Conservation (phyloP, 257 asterid species). For the Cruciata laevipes region DNA sequence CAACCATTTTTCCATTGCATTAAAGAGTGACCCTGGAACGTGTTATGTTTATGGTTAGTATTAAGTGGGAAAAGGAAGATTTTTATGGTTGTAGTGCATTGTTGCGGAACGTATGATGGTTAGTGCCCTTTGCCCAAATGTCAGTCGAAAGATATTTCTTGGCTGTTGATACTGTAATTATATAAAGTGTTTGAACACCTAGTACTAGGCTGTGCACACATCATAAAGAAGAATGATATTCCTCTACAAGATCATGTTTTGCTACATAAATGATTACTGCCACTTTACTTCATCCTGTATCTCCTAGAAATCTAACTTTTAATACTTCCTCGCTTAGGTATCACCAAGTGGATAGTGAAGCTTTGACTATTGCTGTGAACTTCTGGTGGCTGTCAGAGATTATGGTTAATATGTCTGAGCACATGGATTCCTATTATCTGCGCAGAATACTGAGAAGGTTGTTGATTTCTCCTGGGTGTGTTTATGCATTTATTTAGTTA, state of each 20-base stretch:
- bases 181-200: background rate
- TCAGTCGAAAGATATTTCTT: no score
- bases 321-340: slow-evolving; percentile 49
- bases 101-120: background rate
- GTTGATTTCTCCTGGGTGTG: slow-evolving; percentile 5
- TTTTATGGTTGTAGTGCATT: background rate
- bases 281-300: background rate
- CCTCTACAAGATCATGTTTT: background rate
- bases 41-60: background rate
- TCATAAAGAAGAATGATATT: slow-evolving; percentile 1
- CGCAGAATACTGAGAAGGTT: slow-evolving; percentile 84
- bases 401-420: slow-evolving; percentile 68
- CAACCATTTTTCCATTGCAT: background rate
- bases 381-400: slow-evolving; percentile 89
- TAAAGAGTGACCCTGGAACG: background rate
- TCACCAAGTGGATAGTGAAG: slow-evolving; percentile 95
- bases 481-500: slow-evolving; percentile 6
- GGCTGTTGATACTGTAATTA: background rate
- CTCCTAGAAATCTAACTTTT: background rate
- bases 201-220: background rate
- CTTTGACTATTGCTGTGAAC: slow-evolving; percentile 78
- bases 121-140: background rate
- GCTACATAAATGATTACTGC: background rate
- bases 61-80: background rate
- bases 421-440: slow-evolving; percentile 93